These are phyloP conservation scores for Colletotrichum shisoi DNA, from an alignment of 2,329 filamentous ascomycete genomes.

Conservation along the genomic window DNA sequence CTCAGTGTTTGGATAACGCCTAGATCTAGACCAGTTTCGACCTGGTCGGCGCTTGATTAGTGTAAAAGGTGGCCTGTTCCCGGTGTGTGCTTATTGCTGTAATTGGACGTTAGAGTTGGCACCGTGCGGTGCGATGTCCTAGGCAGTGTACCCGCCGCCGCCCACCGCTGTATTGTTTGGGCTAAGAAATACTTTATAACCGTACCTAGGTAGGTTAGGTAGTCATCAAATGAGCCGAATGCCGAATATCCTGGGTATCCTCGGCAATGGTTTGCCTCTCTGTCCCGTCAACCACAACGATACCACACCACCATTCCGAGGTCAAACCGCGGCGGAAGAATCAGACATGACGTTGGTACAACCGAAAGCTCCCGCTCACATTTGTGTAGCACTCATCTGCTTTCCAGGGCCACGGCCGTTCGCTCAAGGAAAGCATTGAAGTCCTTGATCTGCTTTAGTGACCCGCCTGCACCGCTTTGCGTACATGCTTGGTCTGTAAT, in stretches of 20 bases:
- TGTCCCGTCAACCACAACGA: conserved; percentile 7
- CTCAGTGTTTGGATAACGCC: not conserved
- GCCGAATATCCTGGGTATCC: conserved; percentile 29
- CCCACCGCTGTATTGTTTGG: not conserved
- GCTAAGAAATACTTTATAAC: not conserved
- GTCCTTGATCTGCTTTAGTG: conserved; percentile 64
- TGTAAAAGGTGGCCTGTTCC: not conserved
- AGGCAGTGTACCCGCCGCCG: not conserved
- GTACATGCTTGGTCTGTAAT: conserved; percentile 63
- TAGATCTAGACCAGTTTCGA: conserved; percentile 1
- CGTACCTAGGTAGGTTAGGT: too few species aligned
- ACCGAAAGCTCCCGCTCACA: not conserved
- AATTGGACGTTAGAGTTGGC: conserved; percentile 13
- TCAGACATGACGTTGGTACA: conserved; percentile 16
- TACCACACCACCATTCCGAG: not conserved
- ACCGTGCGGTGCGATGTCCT: not conserved
- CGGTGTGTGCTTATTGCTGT: not conserved
- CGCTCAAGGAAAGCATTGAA: conserved; percentile 72
- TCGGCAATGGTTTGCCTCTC: conserved; percentile 15
- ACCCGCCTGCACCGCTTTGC: conserved; percentile 58
- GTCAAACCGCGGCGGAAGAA: not conserved
- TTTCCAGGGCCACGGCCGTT: conserved; percentile 64
- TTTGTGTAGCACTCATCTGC: conserved; percentile 12
- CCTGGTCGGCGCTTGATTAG: not conserved
- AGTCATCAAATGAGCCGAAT: conserved; percentile 32